A percentile compares a stretch with the other conserved stretches of the same genome.
Conservation (phyloP, 257 asterid species). For the Nicotiana attenuata region DNA sequence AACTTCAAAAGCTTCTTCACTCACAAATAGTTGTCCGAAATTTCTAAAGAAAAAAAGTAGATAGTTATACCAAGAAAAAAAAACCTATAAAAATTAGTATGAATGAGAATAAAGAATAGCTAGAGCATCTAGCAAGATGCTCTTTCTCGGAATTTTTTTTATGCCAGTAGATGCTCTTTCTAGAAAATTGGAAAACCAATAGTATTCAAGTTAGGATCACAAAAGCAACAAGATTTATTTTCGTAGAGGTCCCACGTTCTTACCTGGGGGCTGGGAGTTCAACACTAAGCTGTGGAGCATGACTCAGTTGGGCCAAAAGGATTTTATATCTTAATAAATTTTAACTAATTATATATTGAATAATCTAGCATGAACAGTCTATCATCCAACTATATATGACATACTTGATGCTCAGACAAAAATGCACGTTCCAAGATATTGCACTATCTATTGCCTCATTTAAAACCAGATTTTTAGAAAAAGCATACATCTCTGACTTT, state of each 20-base stretch:
- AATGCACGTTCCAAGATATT: background rate
- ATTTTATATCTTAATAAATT: background rate
- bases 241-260: background rate
- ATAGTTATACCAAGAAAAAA: background rate
- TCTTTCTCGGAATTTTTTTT: background rate
- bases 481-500: background rate
- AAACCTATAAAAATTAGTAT: background rate
- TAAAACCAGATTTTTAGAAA: background rate
- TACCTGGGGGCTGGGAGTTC: background rate
- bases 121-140: background rate
- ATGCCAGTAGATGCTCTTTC: background rate
- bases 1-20: background rate
- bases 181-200: background rate
- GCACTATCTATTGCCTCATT: constrained; percentile 1
- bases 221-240: background rate
- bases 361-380: background rate
- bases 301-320: background rate
- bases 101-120: background rate
- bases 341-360: background rate
- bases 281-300: background rate
- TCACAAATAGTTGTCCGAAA: background rate
- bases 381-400: background rate
- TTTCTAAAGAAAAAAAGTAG: background rate
- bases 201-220: background rate
- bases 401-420: background rate